Evolutionary conservation across 1,139 yeast genomes (phyloP), one percentile per base, ranked within the genome.

Genomic region (Kodamaea sp.): DNA sequence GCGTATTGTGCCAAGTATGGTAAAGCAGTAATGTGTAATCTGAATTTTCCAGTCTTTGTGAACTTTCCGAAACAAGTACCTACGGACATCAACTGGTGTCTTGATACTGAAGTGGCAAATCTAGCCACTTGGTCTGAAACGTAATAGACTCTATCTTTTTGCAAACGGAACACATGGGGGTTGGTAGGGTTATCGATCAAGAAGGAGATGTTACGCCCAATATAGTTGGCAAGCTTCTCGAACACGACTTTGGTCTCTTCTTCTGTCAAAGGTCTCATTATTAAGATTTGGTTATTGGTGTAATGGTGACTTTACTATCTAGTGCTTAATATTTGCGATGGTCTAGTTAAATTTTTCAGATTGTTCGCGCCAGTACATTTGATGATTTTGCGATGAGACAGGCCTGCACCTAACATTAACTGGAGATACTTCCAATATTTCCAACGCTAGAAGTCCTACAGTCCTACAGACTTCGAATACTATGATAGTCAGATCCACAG

Each of bases 161-260:
- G 99, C 43, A 92, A 73, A 60, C 98, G 77, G 73, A 92, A 89
- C 29, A 95, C 96, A 64, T 89, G 95, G 22, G 96, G 95, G 50
- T 85, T 86, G 49, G 87, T 89, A 28, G 87, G 81, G 56, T 90
- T 83, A 54, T 92, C 95, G 46, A 92, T 87, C 42, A 92, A 70
- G 48, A 81, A 80, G 9, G 96, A 80, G 43, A 94, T 90, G 61
- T 92, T 92, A 61, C 97, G 77, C 11, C 99, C 99, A 46, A 92
- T 87, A 56, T 92, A 94, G 61, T 86, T 92, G 43, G 97, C 97
- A 38, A 92, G 78, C 64, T 92, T 92, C 59, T 92, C 98, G 60
- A 92, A 92, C 29, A 92, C 96, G 20, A 85, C 94, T 59, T 86
- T 88, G 28, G 98, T 92, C 60, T 92, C 99, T 61, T 88, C 96